These are phyloP conservation scores for Penicillium ucsense DNA, from an alignment of 495 filamentous ascomycete species.

Conservation along the genomic window DNA sequence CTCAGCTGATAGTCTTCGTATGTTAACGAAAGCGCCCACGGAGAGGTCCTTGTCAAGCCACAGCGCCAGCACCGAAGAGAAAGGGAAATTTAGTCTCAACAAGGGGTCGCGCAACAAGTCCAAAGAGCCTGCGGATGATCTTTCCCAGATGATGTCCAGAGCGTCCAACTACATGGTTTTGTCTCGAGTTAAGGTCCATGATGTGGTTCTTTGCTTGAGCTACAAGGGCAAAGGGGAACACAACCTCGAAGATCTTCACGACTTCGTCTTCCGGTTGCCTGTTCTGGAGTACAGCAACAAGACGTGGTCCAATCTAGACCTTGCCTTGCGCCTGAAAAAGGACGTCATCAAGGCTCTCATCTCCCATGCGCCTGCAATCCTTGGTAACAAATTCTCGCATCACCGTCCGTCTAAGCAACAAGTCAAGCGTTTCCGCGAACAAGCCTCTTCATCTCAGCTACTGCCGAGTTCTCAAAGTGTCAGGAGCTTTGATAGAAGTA, in stretches of 20 bases:
- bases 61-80: conserved; percentile 43
- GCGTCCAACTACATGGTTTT: conserved; percentile 97
- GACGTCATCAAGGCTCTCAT: conserved; percentile 91
- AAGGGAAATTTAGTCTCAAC: conserved; percentile 46
- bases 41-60: conserved; percentile 37
- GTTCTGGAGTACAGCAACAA: conserved; percentile 95
- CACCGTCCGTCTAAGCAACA: conserved; percentile 71
- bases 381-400: conserved; percentile 91
- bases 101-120: conserved; percentile 41
- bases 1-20: conserved; percentile 57
- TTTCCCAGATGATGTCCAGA: conserved; percentile 96
- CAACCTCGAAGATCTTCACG: conserved; percentile 91
- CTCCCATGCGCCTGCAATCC: conserved; percentile 89
- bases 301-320: conserved; percentile 96
- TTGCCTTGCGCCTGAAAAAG: conserved; percentile 84
- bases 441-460: conserved; percentile 47
- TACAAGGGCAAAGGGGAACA: conserved; percentile 95
- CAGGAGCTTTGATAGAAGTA: conserved; percentile 17
- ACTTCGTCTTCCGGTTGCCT: conserved; percentile 93
- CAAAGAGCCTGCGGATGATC: conserved; percentile 64
- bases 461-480: conserved; percentile 43
- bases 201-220: conserved; percentile 87
- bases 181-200: conserved; percentile 87
- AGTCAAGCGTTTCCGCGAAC: conserved; percentile 68
- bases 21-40: conserved; percentile 37